Conservation (phyloP, 192 early-diverging fungal species). For the Dimargaris cristalligena region DNA sequence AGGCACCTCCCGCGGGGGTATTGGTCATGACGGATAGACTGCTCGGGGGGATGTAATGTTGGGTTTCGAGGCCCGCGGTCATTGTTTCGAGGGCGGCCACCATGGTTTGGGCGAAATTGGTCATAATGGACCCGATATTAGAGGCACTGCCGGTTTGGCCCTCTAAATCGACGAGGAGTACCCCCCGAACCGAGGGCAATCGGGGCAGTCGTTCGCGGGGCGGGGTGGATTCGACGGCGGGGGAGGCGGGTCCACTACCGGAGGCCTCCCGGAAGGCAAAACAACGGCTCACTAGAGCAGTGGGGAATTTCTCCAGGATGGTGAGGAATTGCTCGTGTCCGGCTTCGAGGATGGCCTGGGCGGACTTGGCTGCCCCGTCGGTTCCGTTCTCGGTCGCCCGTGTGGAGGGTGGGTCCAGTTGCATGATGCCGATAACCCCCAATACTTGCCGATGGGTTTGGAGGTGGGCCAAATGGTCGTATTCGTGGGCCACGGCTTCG, state of each 20-base stretch:
- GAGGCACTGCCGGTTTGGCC: neutral
- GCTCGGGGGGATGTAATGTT: neutral
- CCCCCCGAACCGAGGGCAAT: neutral
- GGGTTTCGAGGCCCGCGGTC: neutral
- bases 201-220: neutral
- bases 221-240: conserved; percentile 15
- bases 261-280: conserved; percentile 18
- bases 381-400: neutral
- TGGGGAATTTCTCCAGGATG: conserved; percentile 14
- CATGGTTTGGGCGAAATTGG: neutral
- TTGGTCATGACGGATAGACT: neutral
- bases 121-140: neutral
- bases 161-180: neutral
- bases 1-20: neutral
- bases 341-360: conserved; percentile 12
- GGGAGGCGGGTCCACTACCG: conserved; percentile 16
- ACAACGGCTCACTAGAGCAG: conserved; percentile 23
- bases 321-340: conserved; percentile 19
- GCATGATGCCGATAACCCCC: conserved; percentile 25
- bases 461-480: conserved; percentile 27
- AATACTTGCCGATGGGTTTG: conserved; percentile 27
- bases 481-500: conserved; percentile 13
- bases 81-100: neutral
- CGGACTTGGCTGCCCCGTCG: conserved; percentile 9
- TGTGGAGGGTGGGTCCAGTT: conserved; percentile 6